These are phyloP conservation scores for Myriosclerotinia duriaeana DNA, from an alignment of 2,329 filamentous ascomycete species.

Conservation along the genomic window DNA sequence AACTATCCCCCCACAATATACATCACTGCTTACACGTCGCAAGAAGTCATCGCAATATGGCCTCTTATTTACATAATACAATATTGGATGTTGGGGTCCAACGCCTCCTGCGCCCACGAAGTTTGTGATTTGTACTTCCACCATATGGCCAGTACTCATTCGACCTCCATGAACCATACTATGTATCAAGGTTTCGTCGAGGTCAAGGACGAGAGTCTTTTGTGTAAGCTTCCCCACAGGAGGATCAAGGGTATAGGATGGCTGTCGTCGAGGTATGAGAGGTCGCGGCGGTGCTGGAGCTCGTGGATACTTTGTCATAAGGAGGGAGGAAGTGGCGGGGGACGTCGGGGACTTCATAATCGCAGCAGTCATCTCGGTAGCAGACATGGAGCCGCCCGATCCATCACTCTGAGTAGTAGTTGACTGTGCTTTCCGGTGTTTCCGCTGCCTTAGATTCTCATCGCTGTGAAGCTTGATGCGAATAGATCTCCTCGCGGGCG, in stretches of 20 bases:
- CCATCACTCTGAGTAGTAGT: constrained; percentile 47
- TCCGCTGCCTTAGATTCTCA: constrained; percentile 70
- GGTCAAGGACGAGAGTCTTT: constrained; percentile 92
- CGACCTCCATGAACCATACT: constrained; percentile 95
- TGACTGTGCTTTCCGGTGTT: constrained; percentile 61
- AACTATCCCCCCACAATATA: not conserved
- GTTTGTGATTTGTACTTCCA: constrained; percentile 86
- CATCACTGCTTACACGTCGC: constrained; percentile 61
- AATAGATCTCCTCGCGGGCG: constrained; percentile 74
- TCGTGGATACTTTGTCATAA: constrained; percentile 85
- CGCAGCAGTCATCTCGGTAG: constrained; percentile 59
- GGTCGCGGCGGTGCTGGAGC: constrained; percentile 86
- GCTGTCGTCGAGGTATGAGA: constrained; percentile 82
- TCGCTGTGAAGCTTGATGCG: constrained; percentile 87
- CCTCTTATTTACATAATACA: constrained; percentile 98
- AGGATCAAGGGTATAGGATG: constrained; percentile 71
- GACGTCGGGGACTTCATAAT: constrained; percentile 94
- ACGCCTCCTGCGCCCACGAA: constrained; percentile 66
- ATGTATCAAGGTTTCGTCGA: constrained; percentile 97
- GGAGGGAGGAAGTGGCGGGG: constrained; percentile 59
- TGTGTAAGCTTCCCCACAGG: constrained; percentile 58
- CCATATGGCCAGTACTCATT: constrained; percentile 97
- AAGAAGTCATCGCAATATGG: constrained; percentile 96
- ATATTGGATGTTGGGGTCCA: constrained; percentile 88
- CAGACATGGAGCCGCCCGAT: constrained; percentile 36